Percentiles rank a stretch among this genome's conserved stretches.
phyloP scores from a whole-genome alignment of 1,139 yeast genomes.

The Zhuliangozyma blackwelliae region DNA sequence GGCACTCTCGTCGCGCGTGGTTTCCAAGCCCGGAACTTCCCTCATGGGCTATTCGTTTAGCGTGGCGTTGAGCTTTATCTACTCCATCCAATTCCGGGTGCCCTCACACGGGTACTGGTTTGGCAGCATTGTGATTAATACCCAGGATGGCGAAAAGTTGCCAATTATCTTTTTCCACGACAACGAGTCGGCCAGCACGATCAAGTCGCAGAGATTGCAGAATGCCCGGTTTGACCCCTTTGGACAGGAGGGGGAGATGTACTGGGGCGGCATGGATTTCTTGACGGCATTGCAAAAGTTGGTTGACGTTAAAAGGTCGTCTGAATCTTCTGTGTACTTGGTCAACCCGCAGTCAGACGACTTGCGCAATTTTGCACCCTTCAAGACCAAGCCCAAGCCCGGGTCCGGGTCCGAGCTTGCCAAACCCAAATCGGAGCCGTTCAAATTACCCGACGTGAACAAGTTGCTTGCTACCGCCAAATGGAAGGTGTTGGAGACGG shows the following conservation, averaged over 20 bases:
- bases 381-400: slow-evolving; percentile 17
- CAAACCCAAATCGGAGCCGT: slow-evolving; percentile 12
- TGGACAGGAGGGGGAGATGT: slow-evolving; percentile 54
- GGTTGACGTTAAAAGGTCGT: slow-evolving; percentile 63
- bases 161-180: slow-evolving; percentile 93
- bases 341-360: slow-evolving; percentile 82
- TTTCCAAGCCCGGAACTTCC: slow-evolving; percentile 49
- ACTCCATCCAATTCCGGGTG: slow-evolving; percentile 75
- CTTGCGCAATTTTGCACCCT: slow-evolving; percentile 71
- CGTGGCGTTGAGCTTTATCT: slow-evolving; percentile 55
- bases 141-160: slow-evolving; percentile 61
- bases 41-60: slow-evolving; percentile 65
- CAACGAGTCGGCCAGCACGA: slow-evolving; percentile 74
- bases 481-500: slow-evolving; percentile 81
- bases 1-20: slow-evolving; percentile 20
- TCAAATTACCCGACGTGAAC: slow-evolving; percentile 39
- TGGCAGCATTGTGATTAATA: slow-evolving; percentile 77
- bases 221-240: slow-evolving; percentile 74
- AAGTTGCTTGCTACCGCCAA: slow-evolving; percentile 62
- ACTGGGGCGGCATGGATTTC: slow-evolving; percentile 92
- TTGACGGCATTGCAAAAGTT: slow-evolving; percentile 48
- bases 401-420: slow-evolving; percentile 9
- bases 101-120: slow-evolving; percentile 90
- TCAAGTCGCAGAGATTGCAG: slow-evolving; percentile 52
- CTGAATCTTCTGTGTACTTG: slow-evolving; percentile 69